Evolutionary conservation across 371 early-diverging fungal genomes (phyloP), one percentile per base, ranked within the genome.

Genomic region (Syncephalastrum racemosum): DNA sequence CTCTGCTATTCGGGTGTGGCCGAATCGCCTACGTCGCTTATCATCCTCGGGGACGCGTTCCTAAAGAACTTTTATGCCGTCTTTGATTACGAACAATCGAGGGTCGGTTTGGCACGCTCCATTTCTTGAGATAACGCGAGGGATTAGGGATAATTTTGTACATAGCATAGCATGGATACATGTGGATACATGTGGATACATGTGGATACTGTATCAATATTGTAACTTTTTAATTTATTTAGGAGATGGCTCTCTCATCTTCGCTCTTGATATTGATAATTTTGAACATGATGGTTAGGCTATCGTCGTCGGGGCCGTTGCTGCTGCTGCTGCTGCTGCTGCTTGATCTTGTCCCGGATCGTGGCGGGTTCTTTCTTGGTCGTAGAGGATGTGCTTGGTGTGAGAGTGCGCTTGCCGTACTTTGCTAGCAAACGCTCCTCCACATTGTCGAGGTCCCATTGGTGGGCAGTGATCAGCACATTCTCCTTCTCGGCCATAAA

Each of bases 401-500:
- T 52, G n/a, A 18, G 24, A 2, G 45, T 41, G 10, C 18, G 19
- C 20, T 86, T 86, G 31, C 89, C 89, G 64, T 92, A 95, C 70
- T 90, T 88, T 56, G 73, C 77, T 51, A 96, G 70, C 24, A 97
- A 74, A 20, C 92, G 78, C 54, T 84, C 81, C 66, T 96, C 96
- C n/a, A 96, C 76, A 66, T 84, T 84, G 1, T 91, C 87, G 41
- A 95, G 74, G 43, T 88, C 85, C 90, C 90, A 94, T 47, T 78
- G 73, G 69, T 95, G 92, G 54, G 85, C 82, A 16, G 90, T 81
- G 52, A 97, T 82, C 50, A 90, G 81, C 53, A 97, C 71, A 58
- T 86, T 91, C 70, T 97, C 98, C 64, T 88, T 88, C 73, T 94
- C 92, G 56, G 86, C 89, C 74, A 90, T 69, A 59, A 94, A 95